These are phyloP conservation scores for Abrus pulchellus DNA, from an alignment of 306 rosid genomes.

Conservation along the genomic window DNA sequence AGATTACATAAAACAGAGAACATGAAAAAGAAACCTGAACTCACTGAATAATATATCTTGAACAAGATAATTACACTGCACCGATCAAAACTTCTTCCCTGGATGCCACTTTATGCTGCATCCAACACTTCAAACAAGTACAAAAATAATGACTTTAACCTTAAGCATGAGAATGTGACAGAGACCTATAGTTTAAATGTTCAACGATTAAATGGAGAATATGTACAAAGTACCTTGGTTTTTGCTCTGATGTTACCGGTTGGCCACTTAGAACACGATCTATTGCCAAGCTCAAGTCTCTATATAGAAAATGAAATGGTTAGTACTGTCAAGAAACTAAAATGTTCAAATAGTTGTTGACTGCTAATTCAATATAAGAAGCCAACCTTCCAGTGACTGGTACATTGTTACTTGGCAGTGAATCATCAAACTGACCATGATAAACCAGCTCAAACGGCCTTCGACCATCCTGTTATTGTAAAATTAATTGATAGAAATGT, in stretches of 20 bases:
- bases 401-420: constrained; percentile 80
- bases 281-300: constrained; percentile 86
- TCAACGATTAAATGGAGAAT: constrained; percentile 42
- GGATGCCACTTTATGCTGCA: constrained; percentile 99
- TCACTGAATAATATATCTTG: constrained; percentile 44
- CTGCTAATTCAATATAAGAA: constrained; percentile 40
- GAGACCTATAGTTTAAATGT: constrained; percentile 32
- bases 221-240: constrained; percentile 64
- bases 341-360: constrained; percentile 30
- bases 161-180: constrained; percentile 34
- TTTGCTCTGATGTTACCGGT: constrained; percentile 71
- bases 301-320: constrained; percentile 40
- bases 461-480: constrained; percentile 81
- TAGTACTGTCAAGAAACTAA: constrained; percentile 40
- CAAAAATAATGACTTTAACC: constrained; percentile 39
- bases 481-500: constrained; percentile 19
- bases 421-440: constrained; percentile 96
- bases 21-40: constrained; percentile 42
- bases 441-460: constrained; percentile 96
- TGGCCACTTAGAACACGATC: constrained; percentile 91
- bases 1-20: constrained; percentile 29
- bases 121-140: constrained; percentile 74
- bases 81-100: constrained; percentile 46
- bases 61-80: constrained; percentile 42
- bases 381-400: constrained; percentile 90